These are phyloP conservation scores for Spiraea crenata DNA, from an alignment of 331 rosid genomes.

Conservation along the genomic window DNA sequence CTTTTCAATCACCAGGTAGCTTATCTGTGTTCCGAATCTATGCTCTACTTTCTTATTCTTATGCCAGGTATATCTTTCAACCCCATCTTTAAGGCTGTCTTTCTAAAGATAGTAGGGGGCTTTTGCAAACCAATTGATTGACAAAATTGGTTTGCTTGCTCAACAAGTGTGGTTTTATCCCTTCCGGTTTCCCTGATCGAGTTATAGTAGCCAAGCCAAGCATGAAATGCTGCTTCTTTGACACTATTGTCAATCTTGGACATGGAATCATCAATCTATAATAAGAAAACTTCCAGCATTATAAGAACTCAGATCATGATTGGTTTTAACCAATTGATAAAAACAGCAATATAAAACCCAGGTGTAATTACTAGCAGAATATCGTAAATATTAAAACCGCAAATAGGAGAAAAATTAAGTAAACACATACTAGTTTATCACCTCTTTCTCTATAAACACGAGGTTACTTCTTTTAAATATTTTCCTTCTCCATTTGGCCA, in stretches of 20 bases:
- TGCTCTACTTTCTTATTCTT: conserved; percentile 55
- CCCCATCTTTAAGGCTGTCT: conserved; percentile 88
- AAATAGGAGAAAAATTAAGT: neutral
- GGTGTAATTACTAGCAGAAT: neutral
- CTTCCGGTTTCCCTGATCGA: conserved; percentile 83
- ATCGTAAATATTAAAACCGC: neutral
- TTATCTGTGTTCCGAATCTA: conserved; percentile 1
- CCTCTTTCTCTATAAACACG: neutral
- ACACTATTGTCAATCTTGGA: conserved; percentile 63
- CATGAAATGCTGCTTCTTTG: conserved; percentile 90
- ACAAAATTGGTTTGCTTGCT: conserved; percentile 67
- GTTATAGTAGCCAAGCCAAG: conserved; percentile 94
- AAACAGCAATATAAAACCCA: neutral
- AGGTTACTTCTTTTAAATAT: neutral
- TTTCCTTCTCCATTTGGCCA: neutral
- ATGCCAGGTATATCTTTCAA: conserved; percentile 87
- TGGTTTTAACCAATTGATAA: neutral
- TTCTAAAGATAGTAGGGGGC: conserved; percentile 77
- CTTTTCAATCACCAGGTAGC: conserved; percentile 2
- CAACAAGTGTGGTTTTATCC: conserved; percentile 71
- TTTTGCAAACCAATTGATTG: conserved; percentile 77
- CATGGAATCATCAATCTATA: conserved; percentile 73
- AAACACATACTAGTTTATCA: neutral
- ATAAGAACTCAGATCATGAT: neutral
- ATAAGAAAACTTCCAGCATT: conserved; percentile 7